Evolutionary conservation across 2,329 filamentous ascomycete genomes (phyloP), one percentile per base, ranked within the genome.

Genomic region (Berkeleyomyces basicola): DNA sequence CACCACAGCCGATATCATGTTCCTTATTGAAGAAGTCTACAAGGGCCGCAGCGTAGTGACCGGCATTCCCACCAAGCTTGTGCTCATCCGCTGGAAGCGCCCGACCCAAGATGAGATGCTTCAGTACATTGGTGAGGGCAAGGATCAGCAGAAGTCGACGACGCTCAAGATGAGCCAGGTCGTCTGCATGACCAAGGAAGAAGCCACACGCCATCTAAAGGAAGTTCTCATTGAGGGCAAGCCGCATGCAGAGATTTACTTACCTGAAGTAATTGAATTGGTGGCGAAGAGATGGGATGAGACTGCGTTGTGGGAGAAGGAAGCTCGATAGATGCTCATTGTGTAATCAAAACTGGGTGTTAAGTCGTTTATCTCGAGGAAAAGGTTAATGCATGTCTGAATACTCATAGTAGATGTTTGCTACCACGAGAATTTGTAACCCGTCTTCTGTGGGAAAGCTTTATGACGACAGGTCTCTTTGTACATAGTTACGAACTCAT

Each of bases 131-230:
- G 86, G 90, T 49, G 77, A 82, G 61, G 79, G 79, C 40, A 81
- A 82, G 47, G 79, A 84, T n/a, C 83, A 85, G 31, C 91, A 97
- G 72, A 95, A 88, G 70, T 83, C 80, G 55, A 85, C 88, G n/a
- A 80, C 78, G 2, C 68, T 97, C 3, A 73, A 78, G 40, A 73
- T 92, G 68, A 78, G 80, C 37, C 85, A 95, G 55, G 71, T 96
- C 65, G 90, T 96, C 0, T 88, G 87, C 68, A 89, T 96, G 88
- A 96, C 91, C 0, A 95, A 91, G 72, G 91, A 96, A 65, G 91
- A 96, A 73, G 88, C 87, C 2, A 75, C 79, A 14, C 79, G 81
- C 64, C 93, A 99, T 72, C 88, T 95, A 71, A 87, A 84, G 71
- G 78, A 89, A 69, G 79, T 97, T 1, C 76, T 97, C 53, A 85